Percentiles rank a stretch among this genome's conserved stretches.
Conservation (phyloP, 768 basidiomycete genomes). For the Leccinum obscurum region DNA sequence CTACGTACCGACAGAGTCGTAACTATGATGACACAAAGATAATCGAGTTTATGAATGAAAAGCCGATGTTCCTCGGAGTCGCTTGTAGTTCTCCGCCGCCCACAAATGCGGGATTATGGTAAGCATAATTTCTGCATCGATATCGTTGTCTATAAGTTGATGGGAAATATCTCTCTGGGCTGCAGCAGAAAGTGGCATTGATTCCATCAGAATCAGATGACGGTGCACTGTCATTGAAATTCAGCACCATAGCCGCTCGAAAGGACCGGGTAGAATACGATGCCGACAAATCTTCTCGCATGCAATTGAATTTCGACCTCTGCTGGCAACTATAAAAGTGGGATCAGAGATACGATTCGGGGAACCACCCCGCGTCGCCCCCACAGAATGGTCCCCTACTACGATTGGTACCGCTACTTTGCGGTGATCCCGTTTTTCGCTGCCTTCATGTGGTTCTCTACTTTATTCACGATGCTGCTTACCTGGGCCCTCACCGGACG, state of each 20-base stretch:
- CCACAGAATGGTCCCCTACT: conserved; percentile 17
- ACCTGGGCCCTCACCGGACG: conserved; percentile 71
- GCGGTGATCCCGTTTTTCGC: conserved; percentile 65
- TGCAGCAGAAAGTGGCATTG: neutral
- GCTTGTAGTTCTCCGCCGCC: neutral
- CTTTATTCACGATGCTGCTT: conserved; percentile 67
- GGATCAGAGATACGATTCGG: neutral
- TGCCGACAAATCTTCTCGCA: neutral
- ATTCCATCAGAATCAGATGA: neutral
- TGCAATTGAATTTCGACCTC: neutral
- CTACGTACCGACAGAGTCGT: neutral
- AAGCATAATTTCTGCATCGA: neutral
- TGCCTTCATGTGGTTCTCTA: conserved; percentile 70
- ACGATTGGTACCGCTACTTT: conserved; percentile 51
- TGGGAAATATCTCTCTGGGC: neutral
- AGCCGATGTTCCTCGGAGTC: neutral
- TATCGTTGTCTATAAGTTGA: neutral
- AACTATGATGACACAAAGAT: neutral
- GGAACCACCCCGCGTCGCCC: neutral
- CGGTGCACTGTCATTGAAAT: too few species aligned
- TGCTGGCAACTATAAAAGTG: conserved; percentile 10
- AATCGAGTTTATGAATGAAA: neutral
- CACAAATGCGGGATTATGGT: neutral
- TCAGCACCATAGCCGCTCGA: neutral
- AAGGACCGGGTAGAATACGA: neutral